Evolutionary conservation across 2,329 filamentous ascomycete species (phyloP).

Genomic region (Clonostachys byssicola): DNA sequence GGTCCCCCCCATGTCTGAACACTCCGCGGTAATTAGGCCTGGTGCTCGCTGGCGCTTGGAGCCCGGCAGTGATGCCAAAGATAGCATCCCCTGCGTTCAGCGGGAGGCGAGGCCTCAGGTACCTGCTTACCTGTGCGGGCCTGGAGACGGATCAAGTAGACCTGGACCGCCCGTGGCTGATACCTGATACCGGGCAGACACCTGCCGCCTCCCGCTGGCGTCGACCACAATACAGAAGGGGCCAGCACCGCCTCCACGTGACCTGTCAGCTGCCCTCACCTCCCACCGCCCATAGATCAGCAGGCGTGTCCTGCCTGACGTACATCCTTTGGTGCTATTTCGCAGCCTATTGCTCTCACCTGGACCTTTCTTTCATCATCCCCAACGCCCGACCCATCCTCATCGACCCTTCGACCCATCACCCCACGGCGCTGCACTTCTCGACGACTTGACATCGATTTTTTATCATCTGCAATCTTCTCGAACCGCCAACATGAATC

Average conservation of each 20-base stretch:
- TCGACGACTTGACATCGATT: neutral
- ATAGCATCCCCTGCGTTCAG: too few relatives aligned
- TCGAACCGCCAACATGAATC: conserved; percentile 68
- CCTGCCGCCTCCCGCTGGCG: too few relatives aligned
- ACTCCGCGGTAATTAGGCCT: too few relatives aligned
- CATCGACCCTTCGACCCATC: conserved; percentile 1
- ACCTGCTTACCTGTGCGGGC: too few relatives aligned
- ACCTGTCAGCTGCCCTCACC: neutral
- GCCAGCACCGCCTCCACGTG: neutral
- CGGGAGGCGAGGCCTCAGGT: too few relatives aligned
- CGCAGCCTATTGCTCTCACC: neutral
- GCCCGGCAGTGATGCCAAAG: too few relatives aligned
- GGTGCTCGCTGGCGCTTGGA: too few relatives aligned
- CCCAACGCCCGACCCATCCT: neutral
- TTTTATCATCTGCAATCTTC: conserved; percentile 2
- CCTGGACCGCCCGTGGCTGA: too few relatives aligned
- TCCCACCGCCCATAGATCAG: conserved; percentile 2
- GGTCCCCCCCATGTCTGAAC: too few relatives aligned
- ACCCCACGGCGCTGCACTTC: neutral
- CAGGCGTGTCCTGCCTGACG: conserved; percentile 3
- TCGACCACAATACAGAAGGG: too few relatives aligned
- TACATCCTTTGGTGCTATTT: neutral
- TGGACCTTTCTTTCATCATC: neutral
- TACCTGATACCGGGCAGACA: too few relatives aligned
- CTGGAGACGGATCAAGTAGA: too few relatives aligned